Evolutionary conservation across 2,329 filamentous ascomycete species (phyloP), one percentile per base, ranked within the genome.

Genomic region (Berkeleyomyces rouxiae): DNA sequence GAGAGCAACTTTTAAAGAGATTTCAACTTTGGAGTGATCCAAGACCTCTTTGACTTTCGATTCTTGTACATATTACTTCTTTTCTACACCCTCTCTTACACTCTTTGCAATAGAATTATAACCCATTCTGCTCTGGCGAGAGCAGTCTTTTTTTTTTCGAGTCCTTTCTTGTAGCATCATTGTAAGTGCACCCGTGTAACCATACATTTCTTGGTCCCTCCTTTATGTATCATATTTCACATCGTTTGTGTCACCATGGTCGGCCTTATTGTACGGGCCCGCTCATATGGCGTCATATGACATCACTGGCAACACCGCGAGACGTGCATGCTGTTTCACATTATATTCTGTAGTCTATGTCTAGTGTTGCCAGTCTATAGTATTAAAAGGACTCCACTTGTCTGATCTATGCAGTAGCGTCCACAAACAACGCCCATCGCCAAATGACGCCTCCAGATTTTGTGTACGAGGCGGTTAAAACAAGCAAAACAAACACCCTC

Each of bases 1-100:
- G 61, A 66, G 5, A 67, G 68, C 36, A 74, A 74, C 70, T 74
- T 74, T 59, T 70, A 66, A 49, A 36, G 11, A 11, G 13, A 9
- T 13, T 37, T 53, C 3, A 23, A 23, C 23, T 23, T 23, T 23
- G 23, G 23, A 23, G 23, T 2, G 23, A 23, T 23, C 23, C 23
- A 23, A 1, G 2, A 23, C 23, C 23, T 37, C 4, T 44, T 10
- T 10, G 4, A 6, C 36, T 43, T n/a, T 23, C 36, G 7, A 6
- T 33, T 46, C 16, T n/a, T 37, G 58, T 42, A 37, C 7, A 44
- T 46, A 23, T 46, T 59, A 33, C 10, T 43, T 39, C 10, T 13
- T 42, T 36, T 7, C 39, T 37, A 23, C 23, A 23, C 23, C 23
- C 23, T 23, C 23, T 23, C 2, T 23, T 23, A 23, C 23, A 23